Conservation (phyloP, 1,284 basidiomycete genomes). For the Xerocomus cyaneibrunnescens region DNA sequence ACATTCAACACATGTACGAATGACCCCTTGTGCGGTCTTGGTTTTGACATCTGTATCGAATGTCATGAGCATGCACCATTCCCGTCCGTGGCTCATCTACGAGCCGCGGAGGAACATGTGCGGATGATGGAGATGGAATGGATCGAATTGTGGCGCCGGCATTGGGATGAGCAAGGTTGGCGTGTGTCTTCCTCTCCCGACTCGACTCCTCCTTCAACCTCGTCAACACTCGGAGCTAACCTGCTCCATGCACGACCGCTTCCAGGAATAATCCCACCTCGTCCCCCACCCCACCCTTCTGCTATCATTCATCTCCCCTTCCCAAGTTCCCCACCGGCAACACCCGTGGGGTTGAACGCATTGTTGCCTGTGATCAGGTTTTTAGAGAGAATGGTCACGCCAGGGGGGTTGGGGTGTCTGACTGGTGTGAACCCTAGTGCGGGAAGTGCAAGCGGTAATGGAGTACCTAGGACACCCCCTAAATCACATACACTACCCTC, state of each 20-base stretch:
- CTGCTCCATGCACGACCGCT: neutral
- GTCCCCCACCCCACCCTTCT: slow-evolving; percentile 68
- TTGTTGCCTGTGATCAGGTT: slow-evolving; percentile 60
- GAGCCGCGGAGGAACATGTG: slow-evolving; percentile 72
- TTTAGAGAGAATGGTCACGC: slow-evolving; percentile 57
- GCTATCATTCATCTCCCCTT: slow-evolving; percentile 73
- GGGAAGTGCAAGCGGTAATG: slow-evolving; percentile 2
- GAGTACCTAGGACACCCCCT: slow-evolving; percentile 11
- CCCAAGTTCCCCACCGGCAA: slow-evolving; percentile 60
- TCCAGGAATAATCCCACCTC: slow-evolving; percentile 41
- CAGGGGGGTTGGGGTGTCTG: slow-evolving; percentile 36
- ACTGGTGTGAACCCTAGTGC: slow-evolving; percentile 3
- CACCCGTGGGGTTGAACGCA: slow-evolving; percentile 46
- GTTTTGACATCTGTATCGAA: slow-evolving; percentile 84
- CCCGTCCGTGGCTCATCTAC: slow-evolving; percentile 58
- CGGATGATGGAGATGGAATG: slow-evolving; percentile 60
- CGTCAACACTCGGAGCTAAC: neutral
- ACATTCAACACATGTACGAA: slow-evolving; percentile 57
- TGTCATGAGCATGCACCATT: slow-evolving; percentile 78
- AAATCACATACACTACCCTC: slow-evolving; percentile 14
- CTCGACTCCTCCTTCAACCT: neutral
- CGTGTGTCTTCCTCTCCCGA: neutral
- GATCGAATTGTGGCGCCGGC: slow-evolving; percentile 41
- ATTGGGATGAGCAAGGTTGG: slow-evolving; percentile 26
- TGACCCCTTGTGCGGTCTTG: slow-evolving; percentile 57